phyloP scores from a whole-genome alignment of 2,329 filamentous ascomycete genomes.

The Nigrospora osmanthi region DNA sequence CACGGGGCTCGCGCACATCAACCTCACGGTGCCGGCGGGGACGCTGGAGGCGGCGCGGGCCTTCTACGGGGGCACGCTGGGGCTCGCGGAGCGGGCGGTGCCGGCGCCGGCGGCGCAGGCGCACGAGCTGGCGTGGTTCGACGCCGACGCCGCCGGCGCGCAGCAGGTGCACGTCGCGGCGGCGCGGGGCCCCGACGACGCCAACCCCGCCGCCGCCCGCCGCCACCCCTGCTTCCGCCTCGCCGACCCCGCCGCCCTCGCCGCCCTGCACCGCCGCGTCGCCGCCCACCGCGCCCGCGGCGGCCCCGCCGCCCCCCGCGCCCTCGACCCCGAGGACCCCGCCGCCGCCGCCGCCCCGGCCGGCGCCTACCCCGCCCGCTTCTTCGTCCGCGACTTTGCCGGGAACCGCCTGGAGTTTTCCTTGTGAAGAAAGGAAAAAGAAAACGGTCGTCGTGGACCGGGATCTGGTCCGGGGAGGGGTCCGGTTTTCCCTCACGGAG shows the following conservation, averaged over 20 bases:
- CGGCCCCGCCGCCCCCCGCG: slow-evolving; percentile 39
- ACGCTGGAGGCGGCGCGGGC: slow-evolving; percentile 41
- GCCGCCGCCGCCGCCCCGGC: slow-evolving; percentile 35
- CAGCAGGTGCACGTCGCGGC: slow-evolving; percentile 51
- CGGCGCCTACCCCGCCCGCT: slow-evolving; percentile 50
- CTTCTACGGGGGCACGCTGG: slow-evolving; percentile 50
- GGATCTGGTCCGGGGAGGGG: not conserved
- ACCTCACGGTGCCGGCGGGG: slow-evolving; percentile 46
- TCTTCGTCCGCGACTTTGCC: slow-evolving; percentile 53
- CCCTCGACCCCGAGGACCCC: slow-evolving; percentile 44
- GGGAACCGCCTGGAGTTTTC: slow-evolving; percentile 48
- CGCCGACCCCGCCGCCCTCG: slow-evolving; percentile 35
- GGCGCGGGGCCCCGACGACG: slow-evolving; percentile 22
- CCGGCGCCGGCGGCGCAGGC: slow-evolving; percentile 47
- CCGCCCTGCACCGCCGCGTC: slow-evolving; percentile 36
- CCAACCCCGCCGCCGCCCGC: slow-evolving; percentile 25
- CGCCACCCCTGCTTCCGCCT: slow-evolving; percentile 54
- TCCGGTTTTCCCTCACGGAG: no score
- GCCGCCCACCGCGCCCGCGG: slow-evolving; percentile 42
- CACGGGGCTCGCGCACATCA: slow-evolving; percentile 47
- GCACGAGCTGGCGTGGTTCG: slow-evolving; percentile 50
- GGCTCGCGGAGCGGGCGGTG: slow-evolving; percentile 42
- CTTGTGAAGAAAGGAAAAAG: slow-evolving; percentile 27
- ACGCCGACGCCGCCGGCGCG: slow-evolving; percentile 37
- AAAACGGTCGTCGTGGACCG: no score